Conservation (phyloP, 1,284 basidiomycete genomes). For the Takashimella tepidaria region DNA sequence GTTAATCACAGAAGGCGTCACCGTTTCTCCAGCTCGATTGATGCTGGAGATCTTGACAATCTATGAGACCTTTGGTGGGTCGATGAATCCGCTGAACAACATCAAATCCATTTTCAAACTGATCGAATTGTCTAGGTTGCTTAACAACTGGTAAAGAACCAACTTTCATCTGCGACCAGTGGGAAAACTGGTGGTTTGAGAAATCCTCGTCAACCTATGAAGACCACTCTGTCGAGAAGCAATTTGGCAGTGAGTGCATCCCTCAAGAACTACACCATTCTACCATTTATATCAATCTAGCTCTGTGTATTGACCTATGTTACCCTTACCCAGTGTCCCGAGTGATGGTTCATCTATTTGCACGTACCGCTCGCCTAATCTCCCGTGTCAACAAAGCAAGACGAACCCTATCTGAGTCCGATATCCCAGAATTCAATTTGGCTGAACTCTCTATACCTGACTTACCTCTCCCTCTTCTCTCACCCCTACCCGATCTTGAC, state of each 20-base stretch:
- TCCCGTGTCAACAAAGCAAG: slow-evolving; percentile 22
- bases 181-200: slow-evolving; percentile 50
- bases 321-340: slow-evolving; percentile 30
- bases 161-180: slow-evolving; percentile 45
- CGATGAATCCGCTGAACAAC: too few relatives aligned
- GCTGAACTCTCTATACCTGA: slow-evolving; percentile 1
- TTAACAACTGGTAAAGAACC: slow-evolving; percentile 50
- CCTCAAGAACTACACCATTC: too few relatives aligned
- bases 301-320: too few relatives aligned
- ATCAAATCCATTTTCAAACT: too few relatives aligned
- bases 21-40: slow-evolving; percentile 47
- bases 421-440: neutral
- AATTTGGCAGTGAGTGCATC: slow-evolving; percentile 51
- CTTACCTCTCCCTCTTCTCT: neutral
- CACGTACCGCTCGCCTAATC: slow-evolving; percentile 34
- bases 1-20: slow-evolving; percentile 41
- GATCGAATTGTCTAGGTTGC: too few relatives aligned
- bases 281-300: slow-evolving; percentile 12
- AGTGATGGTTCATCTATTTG: slow-evolving; percentile 42
- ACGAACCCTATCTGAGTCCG: neutral
- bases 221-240: slow-evolving; percentile 51
- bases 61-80: slow-evolving; percentile 51
- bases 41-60: slow-evolving; percentile 53
- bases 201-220: slow-evolving; percentile 40
- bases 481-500: neutral